Evolutionary conservation across 2,329 filamentous ascomycete species (phyloP), one percentile per base, ranked within the genome.

Genomic region (Simplicillium sp.): DNA sequence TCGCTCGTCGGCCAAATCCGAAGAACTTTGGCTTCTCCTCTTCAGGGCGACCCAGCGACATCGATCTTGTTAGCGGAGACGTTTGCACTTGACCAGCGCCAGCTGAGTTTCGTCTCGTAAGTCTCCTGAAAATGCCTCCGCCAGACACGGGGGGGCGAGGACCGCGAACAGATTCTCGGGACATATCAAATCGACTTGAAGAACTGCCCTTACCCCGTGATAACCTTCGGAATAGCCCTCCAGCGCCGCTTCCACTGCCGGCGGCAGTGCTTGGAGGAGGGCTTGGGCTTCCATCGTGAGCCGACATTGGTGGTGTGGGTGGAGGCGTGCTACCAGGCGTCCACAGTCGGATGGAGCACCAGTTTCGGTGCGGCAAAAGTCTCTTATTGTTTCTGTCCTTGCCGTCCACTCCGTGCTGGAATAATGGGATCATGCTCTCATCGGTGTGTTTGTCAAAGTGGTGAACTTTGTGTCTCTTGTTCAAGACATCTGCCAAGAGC

Each of bases 401-500:
- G 33, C 87, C 86, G 53, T 96, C 88, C 2, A 96, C 87, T 48
- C 94, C 92, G 43, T 87, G 80, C 2, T 74, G 77, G 59, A 98
- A 98, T 46, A 98, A 80, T 1, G 90, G 87, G 34, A 97, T 92
- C 86, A 98, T 94, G 60, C 87, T 80, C 61, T 98, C 92, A 43
- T 97, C 87, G 0, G 92, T 98, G 42, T 89, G 70, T 44, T 72
- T 70, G 58, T 84, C 79, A 42, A 84, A 77, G 51, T 84, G 79
- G 50, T 84, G 80, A 2, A 84, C 60, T 59, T 83, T 96, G 68
- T 96, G 96, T 20, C 92, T 79, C 66, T 85, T 92, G 67, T 97
- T 96, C 45, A 98, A 73, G 39, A 94, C 76, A 59, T 98, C 90
- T 5, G 87, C 87, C 67, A 97, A 74, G 54, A 94, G 69, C 39